Percentiles rank a stretch among this genome's conserved stretches.
Evolutionary conservation across 2,329 filamentous ascomycete species (phyloP).

Genomic region (Venturia effusa): DNA sequence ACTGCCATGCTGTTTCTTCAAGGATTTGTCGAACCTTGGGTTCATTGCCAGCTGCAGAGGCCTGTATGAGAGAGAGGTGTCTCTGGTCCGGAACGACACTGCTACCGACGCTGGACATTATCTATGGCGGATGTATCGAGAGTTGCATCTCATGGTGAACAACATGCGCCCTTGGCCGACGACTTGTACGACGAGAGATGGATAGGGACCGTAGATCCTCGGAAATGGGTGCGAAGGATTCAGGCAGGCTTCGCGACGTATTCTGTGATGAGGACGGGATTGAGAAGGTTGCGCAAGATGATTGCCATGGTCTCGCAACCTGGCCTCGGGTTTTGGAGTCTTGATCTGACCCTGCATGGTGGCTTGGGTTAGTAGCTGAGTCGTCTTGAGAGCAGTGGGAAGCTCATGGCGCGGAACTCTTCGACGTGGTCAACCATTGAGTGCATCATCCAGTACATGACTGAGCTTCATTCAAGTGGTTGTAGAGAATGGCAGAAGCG

Average conservation of each 20-base stretch:
- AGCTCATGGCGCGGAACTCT: neutral
- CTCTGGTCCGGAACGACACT: conserved; percentile 3
- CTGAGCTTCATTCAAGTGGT: no score
- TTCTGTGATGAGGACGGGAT: neutral
- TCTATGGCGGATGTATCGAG: neutral
- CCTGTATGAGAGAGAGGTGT: conserved; percentile 8
- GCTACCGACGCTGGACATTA: conserved; percentile 9
- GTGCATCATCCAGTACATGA: neutral
- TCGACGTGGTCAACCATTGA: no score
- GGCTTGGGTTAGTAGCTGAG: conserved; percentile 1
- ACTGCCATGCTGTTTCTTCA: conserved; percentile 7
- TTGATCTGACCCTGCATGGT: neutral
- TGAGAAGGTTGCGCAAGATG: conserved; percentile 1
- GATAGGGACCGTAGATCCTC: no score
- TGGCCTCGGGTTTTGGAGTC: neutral
- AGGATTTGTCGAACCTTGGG: conserved; percentile 3
- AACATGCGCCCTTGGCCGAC: neutral
- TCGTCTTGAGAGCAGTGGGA: neutral
- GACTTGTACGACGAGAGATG: neutral
- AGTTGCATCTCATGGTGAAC: neutral
- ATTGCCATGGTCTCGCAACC: neutral
- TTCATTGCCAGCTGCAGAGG: conserved; percentile 4
- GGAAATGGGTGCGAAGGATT: neutral
- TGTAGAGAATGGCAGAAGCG: neutral
- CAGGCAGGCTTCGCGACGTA: neutral